Base-by-base conservation (phyloP, 305 asterid species). In the Rubia balearica region DNA sequence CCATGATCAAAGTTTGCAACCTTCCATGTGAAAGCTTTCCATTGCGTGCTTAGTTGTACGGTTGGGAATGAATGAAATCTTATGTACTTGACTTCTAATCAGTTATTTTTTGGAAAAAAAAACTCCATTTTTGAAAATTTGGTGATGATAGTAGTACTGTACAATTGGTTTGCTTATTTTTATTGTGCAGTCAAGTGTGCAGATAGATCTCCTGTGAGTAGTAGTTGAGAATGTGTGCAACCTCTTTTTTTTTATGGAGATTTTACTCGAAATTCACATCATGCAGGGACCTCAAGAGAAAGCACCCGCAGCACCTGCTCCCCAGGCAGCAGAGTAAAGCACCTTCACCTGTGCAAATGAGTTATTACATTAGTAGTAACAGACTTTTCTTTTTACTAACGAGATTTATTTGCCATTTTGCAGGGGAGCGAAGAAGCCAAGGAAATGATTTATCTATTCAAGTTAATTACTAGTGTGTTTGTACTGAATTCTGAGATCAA, bases 201-300 rank as follows among this genome's bases (percentile, higher is more conserved):
- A 0, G 19, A 38, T 64, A 64, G 14, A 3, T 40, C 43, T 16
- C 12, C 5, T 17, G 16, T 3, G 7, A 8, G 6, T 19, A n/a
- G 33, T 8, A n/a, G 49, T 17, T 42, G 11, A 1, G 8, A 49
- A 21, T n/a, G 7, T 4, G 6, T 64, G 68, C 68, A 17, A 8
- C 21, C 48, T 40, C 9, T 40, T 5, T 4, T 40, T 43, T 8
- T 22, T 24, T 3, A 66, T 27, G 43, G 22, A 16, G 22, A 48
- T 24, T 14, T 30, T 16, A 5, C 24, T 40, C 13, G 3, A 3
- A 4, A 22, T 30, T 68, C 8, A 4, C 46, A 61, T 7, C 17
- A 7, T 71, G 69, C 62, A 71, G 75, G 75, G 75, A n/a, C 69
- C 75, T 62, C 46, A 41, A 55, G 75, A 62, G 67, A 46, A 36